Conservation (phyloP, 2,329 filamentous ascomycete species). For the Xylaria sp. region DNA sequence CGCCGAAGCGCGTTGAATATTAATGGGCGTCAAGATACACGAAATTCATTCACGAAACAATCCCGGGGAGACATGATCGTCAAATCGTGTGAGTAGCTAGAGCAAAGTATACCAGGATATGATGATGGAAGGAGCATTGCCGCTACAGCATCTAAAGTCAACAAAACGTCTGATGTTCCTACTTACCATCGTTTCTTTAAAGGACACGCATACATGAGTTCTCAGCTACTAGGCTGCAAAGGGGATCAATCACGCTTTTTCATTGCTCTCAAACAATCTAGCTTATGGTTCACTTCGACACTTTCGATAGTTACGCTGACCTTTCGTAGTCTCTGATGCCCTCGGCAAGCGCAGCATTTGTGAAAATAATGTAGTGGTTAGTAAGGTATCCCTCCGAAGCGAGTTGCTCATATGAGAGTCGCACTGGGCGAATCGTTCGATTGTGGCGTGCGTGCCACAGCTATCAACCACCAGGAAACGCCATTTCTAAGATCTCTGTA, state of each 20-base stretch:
- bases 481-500: too few relatives aligned
- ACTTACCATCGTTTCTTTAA: not conserved
- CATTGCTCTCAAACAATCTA: not conserved
- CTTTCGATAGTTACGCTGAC: not conserved
- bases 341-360: too few relatives aligned
- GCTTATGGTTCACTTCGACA: not conserved
- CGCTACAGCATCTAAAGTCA: not conserved
- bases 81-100: not conserved
- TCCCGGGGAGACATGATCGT: not conserved
- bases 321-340: too few relatives aligned
- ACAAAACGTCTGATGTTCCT: not conserved
- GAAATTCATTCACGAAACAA: not conserved
- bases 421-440: too few relatives aligned
- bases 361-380: too few relatives aligned
- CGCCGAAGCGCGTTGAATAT: not conserved
- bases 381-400: too few relatives aligned
- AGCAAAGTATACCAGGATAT: not conserved
- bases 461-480: too few relatives aligned
- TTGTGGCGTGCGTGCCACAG: too few relatives aligned
- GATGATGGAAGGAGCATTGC: not conserved
- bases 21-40: not conserved
- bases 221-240: not conserved
- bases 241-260: not conserved
- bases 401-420: too few relatives aligned
- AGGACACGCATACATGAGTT: not conserved